These are phyloP conservation scores for Inga leiocalycina DNA, from an alignment of 306 rosid genomes.

Conservation along the genomic window DNA sequence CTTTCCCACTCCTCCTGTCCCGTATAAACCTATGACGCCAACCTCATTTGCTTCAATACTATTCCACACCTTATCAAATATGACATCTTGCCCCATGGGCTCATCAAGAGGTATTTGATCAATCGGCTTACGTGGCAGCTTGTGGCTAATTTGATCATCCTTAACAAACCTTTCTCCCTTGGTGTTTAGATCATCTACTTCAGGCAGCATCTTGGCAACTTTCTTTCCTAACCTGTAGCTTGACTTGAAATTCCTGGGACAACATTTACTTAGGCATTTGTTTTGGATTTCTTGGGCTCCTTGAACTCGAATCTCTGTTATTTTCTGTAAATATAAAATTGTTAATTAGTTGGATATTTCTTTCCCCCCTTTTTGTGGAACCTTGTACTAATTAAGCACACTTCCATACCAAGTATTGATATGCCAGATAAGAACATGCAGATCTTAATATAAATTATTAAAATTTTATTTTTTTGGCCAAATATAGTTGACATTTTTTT, in stretches of 20 bases:
- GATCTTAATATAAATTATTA: no score
- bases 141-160: background rate
- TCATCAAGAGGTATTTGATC: background rate
- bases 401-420: background rate
- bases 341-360: background rate
- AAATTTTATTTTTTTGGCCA: no score
- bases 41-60: background rate
- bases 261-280: conserved; percentile 9
- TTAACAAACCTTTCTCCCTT: background rate
- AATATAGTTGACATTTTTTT: no score
- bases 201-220: background rate
- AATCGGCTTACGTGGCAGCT: background rate
- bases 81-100: background rate
- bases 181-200: background rate
- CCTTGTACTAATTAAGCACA: background rate
- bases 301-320: background rate
- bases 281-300: background rate
- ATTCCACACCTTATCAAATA: background rate
- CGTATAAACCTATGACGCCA: conserved; percentile 28
- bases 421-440: background rate
- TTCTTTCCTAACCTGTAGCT: conserved; percentile 23
- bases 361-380: background rate
- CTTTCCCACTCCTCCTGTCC: conserved; percentile 38
- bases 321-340: background rate
- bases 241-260: conserved; percentile 7